phyloP scores from a whole-genome alignment of 352 stramenopile species.

The Globisporangium middletonii region DNA sequence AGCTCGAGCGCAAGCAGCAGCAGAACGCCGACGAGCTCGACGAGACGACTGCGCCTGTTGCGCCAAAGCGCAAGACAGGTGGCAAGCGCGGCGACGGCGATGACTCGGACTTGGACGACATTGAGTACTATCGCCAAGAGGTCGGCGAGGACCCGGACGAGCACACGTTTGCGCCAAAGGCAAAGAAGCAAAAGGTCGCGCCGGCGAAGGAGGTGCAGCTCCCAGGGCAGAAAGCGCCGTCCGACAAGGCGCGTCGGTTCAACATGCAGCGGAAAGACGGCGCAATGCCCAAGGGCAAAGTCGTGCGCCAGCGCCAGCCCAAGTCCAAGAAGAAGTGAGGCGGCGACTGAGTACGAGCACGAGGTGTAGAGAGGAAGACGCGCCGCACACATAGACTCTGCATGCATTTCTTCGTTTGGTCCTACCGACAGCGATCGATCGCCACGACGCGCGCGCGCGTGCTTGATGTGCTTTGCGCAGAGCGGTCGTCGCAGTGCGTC shows the following conservation, averaged over 20 bases:
- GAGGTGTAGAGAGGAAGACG: too few relatives aligned
- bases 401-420: too few relatives aligned
- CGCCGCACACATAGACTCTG: too few relatives aligned
- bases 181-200: constrained; percentile 43
- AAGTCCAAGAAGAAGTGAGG: constrained; percentile 29
- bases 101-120: constrained; percentile 67
- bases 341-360: not conserved
- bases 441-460: too few relatives aligned
- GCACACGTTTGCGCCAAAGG: constrained; percentile 69
- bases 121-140: constrained; percentile 79
- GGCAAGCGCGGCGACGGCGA: constrained; percentile 18
- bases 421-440: too few relatives aligned
- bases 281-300: constrained; percentile 38
- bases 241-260: constrained; percentile 64
- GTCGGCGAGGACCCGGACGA: constrained; percentile 75
- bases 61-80: constrained; percentile 13
- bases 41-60: constrained; percentile 27
- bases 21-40: constrained; percentile 33
- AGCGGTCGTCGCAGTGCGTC: too few relatives aligned
- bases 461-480: too few relatives aligned
- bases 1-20: constrained; percentile 56
- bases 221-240: constrained; percentile 49
- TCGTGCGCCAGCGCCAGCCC: constrained; percentile 49
- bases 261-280: constrained; percentile 23
- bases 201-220: constrained; percentile 33